Percentiles rank a stretch among this genome's conserved stretches.
Evolutionary conservation across 2,329 filamentous ascomycete genomes (phyloP).

Genomic region (Pseudogymnoascus sp.): DNA sequence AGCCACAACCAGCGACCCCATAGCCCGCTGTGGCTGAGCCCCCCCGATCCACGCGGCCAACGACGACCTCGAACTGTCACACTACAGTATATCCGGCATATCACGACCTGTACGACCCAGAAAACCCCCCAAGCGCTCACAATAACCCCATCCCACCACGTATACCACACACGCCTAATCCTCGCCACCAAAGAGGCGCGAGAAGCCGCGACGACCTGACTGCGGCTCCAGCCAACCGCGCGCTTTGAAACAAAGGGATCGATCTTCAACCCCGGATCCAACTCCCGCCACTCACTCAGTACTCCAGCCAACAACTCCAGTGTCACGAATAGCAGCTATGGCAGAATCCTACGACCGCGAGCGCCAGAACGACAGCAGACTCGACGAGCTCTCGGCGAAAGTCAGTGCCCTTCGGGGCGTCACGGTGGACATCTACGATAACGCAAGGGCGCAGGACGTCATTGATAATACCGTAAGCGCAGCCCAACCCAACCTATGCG

Average conservation of each 20-base stretch:
- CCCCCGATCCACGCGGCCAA: background rate
- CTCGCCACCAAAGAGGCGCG: background rate
- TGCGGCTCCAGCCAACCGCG: slow-evolving; percentile 8
- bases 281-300: background rate
- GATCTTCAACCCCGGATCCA: background rate
- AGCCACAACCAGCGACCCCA: background rate
- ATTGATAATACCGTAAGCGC: slow-evolving; percentile 74
- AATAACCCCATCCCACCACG: background rate
- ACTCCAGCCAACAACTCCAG: background rate
- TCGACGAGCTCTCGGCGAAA: slow-evolving; percentile 85
- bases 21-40: slow-evolving; percentile 3
- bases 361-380: slow-evolving; percentile 88
- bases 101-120: background rate
- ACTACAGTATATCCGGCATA: background rate
- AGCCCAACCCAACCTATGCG: background rate
- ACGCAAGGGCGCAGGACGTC: slow-evolving; percentile 78
- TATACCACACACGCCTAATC: background rate
- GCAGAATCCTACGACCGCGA: slow-evolving; percentile 74
- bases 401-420: slow-evolving; percentile 88
- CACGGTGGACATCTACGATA: slow-evolving; percentile 96
- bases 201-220: slow-evolving; percentile 10
- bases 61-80: slow-evolving; percentile 7
- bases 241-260: slow-evolving; percentile 9
- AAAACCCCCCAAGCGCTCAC: background rate
- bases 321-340: slow-evolving; percentile 42